phyloP scores from a whole-genome alignment of 768 basidiomycete species.

The Boletus sp. region DNA sequence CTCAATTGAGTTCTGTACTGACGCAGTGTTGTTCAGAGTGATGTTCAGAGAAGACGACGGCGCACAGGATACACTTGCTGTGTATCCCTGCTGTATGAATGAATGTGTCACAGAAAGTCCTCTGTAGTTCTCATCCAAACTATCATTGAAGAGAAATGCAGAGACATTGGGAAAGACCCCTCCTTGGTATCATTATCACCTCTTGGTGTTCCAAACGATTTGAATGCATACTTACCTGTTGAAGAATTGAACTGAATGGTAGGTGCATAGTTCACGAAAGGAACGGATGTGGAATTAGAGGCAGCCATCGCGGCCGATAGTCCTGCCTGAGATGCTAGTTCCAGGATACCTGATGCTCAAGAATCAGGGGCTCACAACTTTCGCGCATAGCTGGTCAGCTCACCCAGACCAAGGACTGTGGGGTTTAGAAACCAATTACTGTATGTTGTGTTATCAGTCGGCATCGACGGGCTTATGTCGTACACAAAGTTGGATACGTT shows the following conservation, averaged over 20 bases:
- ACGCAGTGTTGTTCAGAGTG: background rate
- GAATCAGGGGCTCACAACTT: background rate
- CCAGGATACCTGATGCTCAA: background rate
- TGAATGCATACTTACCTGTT: background rate
- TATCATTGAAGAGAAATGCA: background rate
- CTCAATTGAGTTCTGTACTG: no score
- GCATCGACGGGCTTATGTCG: background rate
- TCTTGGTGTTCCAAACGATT: background rate
- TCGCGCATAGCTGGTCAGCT: background rate
- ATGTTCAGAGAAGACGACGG: background rate
- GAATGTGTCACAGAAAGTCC: background rate
- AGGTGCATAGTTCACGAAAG: background rate
- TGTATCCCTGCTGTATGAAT: background rate
- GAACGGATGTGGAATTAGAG: background rate
- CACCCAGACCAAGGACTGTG: background rate
- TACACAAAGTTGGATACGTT: no score
- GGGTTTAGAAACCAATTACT: background rate
- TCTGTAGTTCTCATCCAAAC: background rate
- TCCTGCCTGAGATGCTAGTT: background rate
- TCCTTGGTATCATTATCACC: background rate
- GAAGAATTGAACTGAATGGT: background rate
- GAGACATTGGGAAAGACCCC: background rate
- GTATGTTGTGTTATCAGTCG: background rate
- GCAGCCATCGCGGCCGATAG: background rate
- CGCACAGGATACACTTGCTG: background rate